These are phyloP conservation scores for Circinella minor DNA, from an alignment of 371 early-diverging fungal species.

Conservation along the genomic window DNA sequence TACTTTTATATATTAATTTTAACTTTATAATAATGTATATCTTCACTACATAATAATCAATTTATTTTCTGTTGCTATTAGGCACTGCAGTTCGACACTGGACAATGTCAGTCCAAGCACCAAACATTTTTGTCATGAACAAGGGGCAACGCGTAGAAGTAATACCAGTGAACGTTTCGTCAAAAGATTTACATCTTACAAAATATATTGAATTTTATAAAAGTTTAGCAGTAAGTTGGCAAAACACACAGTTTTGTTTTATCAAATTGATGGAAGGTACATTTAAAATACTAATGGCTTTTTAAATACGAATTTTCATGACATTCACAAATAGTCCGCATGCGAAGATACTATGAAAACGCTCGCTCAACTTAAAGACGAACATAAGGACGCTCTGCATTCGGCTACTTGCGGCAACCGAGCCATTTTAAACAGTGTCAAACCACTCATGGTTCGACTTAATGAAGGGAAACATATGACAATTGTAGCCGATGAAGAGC, in stretches of 20 bases:
- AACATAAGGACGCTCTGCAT: conserved; percentile 25
- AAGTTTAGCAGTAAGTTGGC: conserved; percentile 36
- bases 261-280: conserved; percentile 3
- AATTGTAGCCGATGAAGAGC: conserved; percentile 24
- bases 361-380: conserved; percentile 27
- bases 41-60: too few species aligned
- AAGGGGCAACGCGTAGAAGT: conserved; percentile 34
- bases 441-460: conserved; percentile 30
- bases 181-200: conserved; percentile 29
- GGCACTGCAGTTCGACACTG: conserved; percentile 32
- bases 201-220: conserved; percentile 37
- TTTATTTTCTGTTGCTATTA: conserved; percentile 11
- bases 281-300: conserved; percentile 13
- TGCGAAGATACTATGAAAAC: conserved; percentile 30
- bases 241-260: conserved; percentile 12
- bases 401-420: conserved; percentile 24
- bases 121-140: conserved; percentile 31
- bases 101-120: conserved; percentile 33
- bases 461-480: conserved; percentile 30
- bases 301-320: conserved; percentile 3
- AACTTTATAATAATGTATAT: too few species aligned
- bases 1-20: too few species aligned
- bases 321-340: conserved; percentile 19
- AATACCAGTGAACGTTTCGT: conserved; percentile 27
- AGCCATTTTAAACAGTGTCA: conserved; percentile 26